phyloP scores from a whole-genome alignment of 1,284 basidiomycete species.

The Serendipita sp. region DNA sequence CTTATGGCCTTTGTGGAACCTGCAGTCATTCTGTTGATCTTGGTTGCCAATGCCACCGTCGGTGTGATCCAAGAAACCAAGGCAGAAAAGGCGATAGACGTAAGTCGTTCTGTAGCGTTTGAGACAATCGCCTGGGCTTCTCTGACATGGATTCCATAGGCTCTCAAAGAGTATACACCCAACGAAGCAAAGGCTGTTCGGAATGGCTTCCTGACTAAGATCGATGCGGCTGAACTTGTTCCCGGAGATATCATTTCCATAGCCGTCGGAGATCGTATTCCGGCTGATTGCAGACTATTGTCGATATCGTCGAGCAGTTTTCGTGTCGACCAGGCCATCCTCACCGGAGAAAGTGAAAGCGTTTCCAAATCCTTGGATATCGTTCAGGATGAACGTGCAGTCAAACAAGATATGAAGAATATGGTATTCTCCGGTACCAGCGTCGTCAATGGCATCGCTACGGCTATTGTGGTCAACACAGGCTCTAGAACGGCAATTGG shows the following conservation, averaged over 20 bases:
- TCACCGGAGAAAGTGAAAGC: conserved; percentile 83
- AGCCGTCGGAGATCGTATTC: conserved; percentile 85
- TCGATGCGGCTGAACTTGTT: conserved; percentile 78
- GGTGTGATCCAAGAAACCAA: conserved; percentile 92
- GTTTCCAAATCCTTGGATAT: conserved; percentile 64
- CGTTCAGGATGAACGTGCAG: conserved; percentile 59
- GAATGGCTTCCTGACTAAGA: conserved; percentile 49
- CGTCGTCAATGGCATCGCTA: conserved; percentile 79
- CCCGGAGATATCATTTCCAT: conserved; percentile 86
- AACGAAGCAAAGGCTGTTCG: conserved; percentile 88
- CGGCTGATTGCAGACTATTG: conserved; percentile 81
- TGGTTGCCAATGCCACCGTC: conserved; percentile 86
- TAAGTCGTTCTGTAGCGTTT: conserved; percentile 28
- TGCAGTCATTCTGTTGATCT: conserved; percentile 80
- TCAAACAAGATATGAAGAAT: conserved; percentile 93
- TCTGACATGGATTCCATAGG: conserved; percentile 34
- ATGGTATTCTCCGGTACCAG: conserved; percentile 91
- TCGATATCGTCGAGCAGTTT: conserved; percentile 85
- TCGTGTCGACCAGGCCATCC: conserved; percentile 84
- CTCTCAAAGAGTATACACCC: conserved; percentile 86
- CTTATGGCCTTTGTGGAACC: conserved; percentile 84
- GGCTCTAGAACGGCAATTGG: conserved; percentile 83
- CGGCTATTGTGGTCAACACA: conserved; percentile 74
- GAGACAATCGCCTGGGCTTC: neutral
- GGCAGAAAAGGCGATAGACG: conserved; percentile 90